Base-by-base conservation (phyloP, 2,329 filamentous ascomycete genomes). In the Aspergillus sojae region DNA sequence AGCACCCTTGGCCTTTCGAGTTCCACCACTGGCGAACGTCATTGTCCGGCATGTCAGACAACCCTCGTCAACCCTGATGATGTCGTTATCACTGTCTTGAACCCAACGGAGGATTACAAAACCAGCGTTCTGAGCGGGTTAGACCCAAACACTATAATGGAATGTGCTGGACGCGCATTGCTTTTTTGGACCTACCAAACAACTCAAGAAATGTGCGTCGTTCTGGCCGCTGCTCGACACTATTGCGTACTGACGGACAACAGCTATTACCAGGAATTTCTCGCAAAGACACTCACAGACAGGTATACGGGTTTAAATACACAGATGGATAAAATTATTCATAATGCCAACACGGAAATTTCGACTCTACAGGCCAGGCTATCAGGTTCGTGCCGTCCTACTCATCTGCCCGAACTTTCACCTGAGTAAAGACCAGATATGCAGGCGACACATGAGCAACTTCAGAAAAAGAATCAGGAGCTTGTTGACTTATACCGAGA, bases 181-280 rank as follows among this genome's bases (percentile, higher is more conserved):
- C 87, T 86, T 36, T 97, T 97, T 74, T 96, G 93, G 90, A 89
- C 88, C 34, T 97, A 96, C 71, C 93, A 97, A 74, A 88, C 89
- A 23, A 89, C 88, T 3, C 91, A 95, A 71, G 91, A 97, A 77
- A 91, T 96, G 91, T 93, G 71, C 67, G 83, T 75, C 2, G 43
- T 34, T 14, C 10, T n/a, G 5, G 34, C n/a, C 4, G 4, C 23
- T 12, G 46, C 34, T 11, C n/a, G 14, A 12, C 9, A 9, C 5
- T 16, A n/a, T 5, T 14, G 23, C 52, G 21, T 56, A 32, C 41
- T 70, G 72, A 64, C 52, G 36, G 28, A 43, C 30, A 41, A 57
- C 64, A 92, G 89, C 63, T 85, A 89, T 58, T 96, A 94, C 71
- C 91, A 96, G 73, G 89, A 93, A 69, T 88, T 90, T 68, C 79